These are phyloP conservation scores for Annona squamosa DNA, from an alignment of 164 flowering plant genomes.

Conservation along the genomic window DNA sequence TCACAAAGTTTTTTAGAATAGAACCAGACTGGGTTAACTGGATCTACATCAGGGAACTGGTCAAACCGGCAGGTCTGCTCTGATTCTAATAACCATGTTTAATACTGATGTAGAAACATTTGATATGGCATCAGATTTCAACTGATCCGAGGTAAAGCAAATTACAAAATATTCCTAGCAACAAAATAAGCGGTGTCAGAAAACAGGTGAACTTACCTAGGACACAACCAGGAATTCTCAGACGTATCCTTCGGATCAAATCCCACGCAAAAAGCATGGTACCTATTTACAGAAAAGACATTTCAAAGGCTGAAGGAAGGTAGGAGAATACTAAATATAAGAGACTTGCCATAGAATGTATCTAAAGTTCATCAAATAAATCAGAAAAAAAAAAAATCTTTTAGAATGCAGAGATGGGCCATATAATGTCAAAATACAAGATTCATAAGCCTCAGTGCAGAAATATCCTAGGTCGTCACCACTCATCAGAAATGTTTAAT, in stretches of 20 bases:
- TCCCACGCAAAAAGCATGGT: conserved; percentile 95
- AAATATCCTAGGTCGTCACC: too few relatives aligned
- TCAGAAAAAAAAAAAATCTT: too few relatives aligned
- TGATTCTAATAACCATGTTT: not conserved
- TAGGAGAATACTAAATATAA: not conserved
- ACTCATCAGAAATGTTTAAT: too few relatives aligned
- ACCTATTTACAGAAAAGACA: conserved; percentile 47
- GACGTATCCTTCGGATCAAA: conserved; percentile 73
- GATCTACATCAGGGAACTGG: too few relatives aligned
- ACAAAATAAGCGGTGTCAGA: not conserved
- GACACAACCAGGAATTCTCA: conserved; percentile 87
- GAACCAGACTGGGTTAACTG: too few relatives aligned
- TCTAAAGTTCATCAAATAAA: not conserved
- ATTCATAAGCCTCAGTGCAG: not conserved
- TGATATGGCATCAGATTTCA: not conserved
- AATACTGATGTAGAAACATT: not conserved
- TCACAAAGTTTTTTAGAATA: too few relatives aligned
- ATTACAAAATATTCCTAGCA: not conserved
- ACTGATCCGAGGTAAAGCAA: not conserved
- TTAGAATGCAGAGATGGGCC: not conserved
- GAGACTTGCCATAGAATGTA: not conserved
- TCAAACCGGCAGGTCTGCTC: too few relatives aligned
- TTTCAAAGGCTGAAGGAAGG: conserved; percentile 13
- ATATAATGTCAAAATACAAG: not conserved
- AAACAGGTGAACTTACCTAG: conserved; percentile 48